Evolutionary conservation across 2,329 filamentous ascomycete species (phyloP), one percentile per base, ranked within the genome.

Genomic region (Alternaria consortialis): DNA sequence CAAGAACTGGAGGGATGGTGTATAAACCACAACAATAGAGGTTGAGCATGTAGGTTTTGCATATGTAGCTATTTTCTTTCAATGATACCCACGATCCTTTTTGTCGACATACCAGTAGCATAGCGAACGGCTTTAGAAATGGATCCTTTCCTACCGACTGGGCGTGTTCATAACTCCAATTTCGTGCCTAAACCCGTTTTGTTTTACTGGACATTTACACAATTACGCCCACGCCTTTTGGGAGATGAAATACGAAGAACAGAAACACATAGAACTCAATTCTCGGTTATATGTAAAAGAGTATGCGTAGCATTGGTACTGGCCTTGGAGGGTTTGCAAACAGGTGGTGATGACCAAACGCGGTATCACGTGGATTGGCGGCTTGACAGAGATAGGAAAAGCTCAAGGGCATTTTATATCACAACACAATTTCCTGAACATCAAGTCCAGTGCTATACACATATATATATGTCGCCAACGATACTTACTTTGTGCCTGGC

Each of bases 21-120:
- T 80, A 80, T 67, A 63, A 67, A 53, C 73, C 76, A 27, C 77
- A 77, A 64, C 59, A 71, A n/a, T 75, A 59, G 59, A 29, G 20
- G 29, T 4, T 53, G 13, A 42, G 36, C 12, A 37, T 43, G 23
- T 32, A 50, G 42, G 29, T 7, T n/a, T 27, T 17, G 50, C 36
- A 53, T 25, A 2, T 36, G 8, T 54, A 57, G 37, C 25, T 47
- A 39, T 23, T n/a, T 37, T 61, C 47, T n/a, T 29, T 60, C 50
- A 43, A 58, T 42, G 58, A 61, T 61, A 61, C 58, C 58, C 54
- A 61, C 54, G 27, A 17, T 57, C 58, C 34, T 44, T 61, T 61
- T 60, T n/a, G 12, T 29, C 25, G 27, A 29, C 12, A 34, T 7
- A 34, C 32, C 7, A 13, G 32, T 13, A 12, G 9, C 9, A 34